Evolutionary conservation across 2,329 filamentous ascomycete species (phyloP), one percentile per base, ranked within the genome.

Genomic region (Cladosporium sp.): DNA sequence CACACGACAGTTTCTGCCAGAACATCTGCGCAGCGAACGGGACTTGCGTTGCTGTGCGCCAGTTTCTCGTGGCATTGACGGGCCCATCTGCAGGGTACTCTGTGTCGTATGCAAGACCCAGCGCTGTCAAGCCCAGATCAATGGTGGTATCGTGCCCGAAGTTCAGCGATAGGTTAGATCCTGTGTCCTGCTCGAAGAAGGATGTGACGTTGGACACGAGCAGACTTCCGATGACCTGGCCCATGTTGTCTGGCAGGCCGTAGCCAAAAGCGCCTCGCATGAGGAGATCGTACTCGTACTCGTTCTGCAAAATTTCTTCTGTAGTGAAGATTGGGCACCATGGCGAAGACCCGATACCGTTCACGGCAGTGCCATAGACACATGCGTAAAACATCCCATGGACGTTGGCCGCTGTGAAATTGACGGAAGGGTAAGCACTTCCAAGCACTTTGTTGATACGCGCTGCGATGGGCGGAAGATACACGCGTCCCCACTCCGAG

Each of bases 1-100:
- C 51, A n/a, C 51, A 54, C 26, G 51, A 32, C 28, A 54, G n/a
- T 54, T 54, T 32, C 26, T 54, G 51, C 51, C 51, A 54, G 51
- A 54, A 54, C 51, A 54, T 54, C 51, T 54, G 51, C 24, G 51
- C 51, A 32, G 51, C 51, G 51, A 54, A 54, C 24, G 51, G 51
- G 51, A 54, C 51, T 54, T 54, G 51, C 12, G 24, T 54, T 18
- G 51, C 26, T 14, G 51, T 54, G 51, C 51, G 51, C 51, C 51
- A 54, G 14, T 32, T 54, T n/a, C 51, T 54, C 24, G 51, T 54
- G 51, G 51, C 26, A 32, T 54, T 54, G 14, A 32, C 51, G 26
- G 51, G 51, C 4, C 51, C 51, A n/a, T 54, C 51, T 54, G 51
- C 28, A 18, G 51, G 51, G 24, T 54, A 54, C 26, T 54, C 51